A percentile compares a stretch with the other conserved stretches of the same genome.
Evolutionary conservation across 108 stramenopile genomes (phyloP).

Genomic region (Hondaea fermentalgiana): DNA sequence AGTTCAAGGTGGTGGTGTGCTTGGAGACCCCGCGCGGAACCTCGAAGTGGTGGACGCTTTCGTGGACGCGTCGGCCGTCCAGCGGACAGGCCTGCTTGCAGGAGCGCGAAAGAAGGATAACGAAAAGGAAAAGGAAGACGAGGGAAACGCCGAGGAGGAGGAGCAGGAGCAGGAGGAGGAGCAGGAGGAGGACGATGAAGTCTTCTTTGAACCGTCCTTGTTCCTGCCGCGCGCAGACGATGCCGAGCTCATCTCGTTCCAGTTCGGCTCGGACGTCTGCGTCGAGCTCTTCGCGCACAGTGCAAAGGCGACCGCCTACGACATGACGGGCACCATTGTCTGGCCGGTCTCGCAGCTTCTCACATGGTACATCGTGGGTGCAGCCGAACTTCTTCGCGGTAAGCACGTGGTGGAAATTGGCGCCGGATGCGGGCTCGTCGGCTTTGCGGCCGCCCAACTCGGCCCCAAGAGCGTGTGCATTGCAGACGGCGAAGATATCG

Average conservation of each 20-base stretch:
- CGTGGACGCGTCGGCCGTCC: too few relatives aligned
- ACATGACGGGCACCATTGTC: neutral
- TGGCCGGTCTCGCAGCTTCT: conserved; percentile 9
- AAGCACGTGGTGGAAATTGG: neutral
- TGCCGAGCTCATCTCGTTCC: neutral
- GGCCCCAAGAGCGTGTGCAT: neutral
- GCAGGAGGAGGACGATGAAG: neutral
- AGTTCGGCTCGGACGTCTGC: neutral
- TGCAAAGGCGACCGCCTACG: neutral
- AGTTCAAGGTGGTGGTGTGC: too few relatives aligned
- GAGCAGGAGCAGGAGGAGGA: neutral
- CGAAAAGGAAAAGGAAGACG: too few relatives aligned
- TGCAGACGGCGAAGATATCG: conserved; percentile 10
- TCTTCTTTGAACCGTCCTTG: neutral
- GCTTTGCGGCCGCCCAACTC: neutral
- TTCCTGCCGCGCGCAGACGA: neutral
- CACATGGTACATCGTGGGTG: neutral
- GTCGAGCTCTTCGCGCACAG: neutral
- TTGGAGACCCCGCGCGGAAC: too few relatives aligned
- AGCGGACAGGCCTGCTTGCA: too few relatives aligned
- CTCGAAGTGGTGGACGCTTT: too few relatives aligned
- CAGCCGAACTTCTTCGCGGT: neutral
- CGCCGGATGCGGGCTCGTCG: conserved; percentile 9
- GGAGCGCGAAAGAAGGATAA: too few relatives aligned
- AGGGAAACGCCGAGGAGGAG: too few relatives aligned